phyloP scores from a whole-genome alignment of 805 yeast species.

The Saccharomycopsis olivae region DNA sequence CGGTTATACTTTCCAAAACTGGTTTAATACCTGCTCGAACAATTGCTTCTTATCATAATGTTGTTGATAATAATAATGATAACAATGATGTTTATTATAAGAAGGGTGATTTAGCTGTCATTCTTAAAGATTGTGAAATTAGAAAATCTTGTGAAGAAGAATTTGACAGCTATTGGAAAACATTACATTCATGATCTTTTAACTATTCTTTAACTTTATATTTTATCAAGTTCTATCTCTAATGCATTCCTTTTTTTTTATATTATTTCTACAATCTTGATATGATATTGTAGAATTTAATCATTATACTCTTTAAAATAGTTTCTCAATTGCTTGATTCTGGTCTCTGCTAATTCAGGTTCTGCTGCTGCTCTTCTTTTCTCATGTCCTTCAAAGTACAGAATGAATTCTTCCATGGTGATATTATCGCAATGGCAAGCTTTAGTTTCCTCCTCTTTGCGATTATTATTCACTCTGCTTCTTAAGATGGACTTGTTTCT shows the following conservation, averaged over 20 bases:
- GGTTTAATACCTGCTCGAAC: conserved; percentile 60
- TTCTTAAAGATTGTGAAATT: conserved; percentile 33
- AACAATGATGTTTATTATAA: conserved; percentile 41
- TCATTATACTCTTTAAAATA: conserved; percentile 14
- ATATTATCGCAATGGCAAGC: conserved; percentile 18
- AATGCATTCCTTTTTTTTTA: too few species aligned
- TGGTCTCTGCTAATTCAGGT: conserved; percentile 6
- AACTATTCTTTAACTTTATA: neutral
- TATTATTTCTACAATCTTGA: too few species aligned
- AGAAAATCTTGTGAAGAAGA: conserved; percentile 4
- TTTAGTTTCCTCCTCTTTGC: conserved; percentile 10
- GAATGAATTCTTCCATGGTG: conserved; percentile 15
- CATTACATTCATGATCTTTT: neutral
- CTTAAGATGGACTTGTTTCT: conserved; percentile 13
- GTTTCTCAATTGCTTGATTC: conserved; percentile 14
- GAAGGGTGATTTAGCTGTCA: conserved; percentile 58
- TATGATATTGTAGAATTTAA: neutral
- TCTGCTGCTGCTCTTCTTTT: conserved; percentile 13
- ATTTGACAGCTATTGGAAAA: conserved; percentile 1
- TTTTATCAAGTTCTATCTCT: too few species aligned
- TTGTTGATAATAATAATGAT: conserved; percentile 26
- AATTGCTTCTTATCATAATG: conserved; percentile 37
- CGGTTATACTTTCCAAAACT: conserved; percentile 60
- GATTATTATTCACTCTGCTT: conserved; percentile 12
- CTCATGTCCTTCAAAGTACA: conserved; percentile 16